These are phyloP conservation scores for Pseudogymnoascus sp. DNA, from an alignment of 2,329 filamentous ascomycete species.

Conservation along the genomic window DNA sequence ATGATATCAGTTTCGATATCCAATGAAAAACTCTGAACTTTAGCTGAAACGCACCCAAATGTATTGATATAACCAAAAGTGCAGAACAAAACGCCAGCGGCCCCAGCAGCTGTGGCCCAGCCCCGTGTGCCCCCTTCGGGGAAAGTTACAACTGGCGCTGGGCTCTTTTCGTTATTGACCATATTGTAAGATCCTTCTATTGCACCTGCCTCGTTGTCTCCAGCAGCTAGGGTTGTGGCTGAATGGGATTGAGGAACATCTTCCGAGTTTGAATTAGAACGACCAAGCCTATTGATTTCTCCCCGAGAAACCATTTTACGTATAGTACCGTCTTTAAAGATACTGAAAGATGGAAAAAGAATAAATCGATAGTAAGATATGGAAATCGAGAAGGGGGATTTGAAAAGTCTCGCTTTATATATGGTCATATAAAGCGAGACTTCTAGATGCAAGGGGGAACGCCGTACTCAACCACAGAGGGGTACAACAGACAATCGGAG, in stretches of 20 bases:
- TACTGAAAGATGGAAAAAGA: not conserved
- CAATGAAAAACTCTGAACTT: not conserved
- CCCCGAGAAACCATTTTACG: not conserved
- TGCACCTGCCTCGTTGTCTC: not conserved
- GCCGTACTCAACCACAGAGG: not conserved
- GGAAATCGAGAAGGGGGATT: not conserved
- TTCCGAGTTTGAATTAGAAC: not conserved
- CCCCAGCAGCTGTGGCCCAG: constrained; percentile 43
- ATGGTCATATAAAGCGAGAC: constrained; percentile 3
- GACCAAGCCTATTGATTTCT: not conserved
- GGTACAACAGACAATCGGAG: not conserved
- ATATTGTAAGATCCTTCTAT: not conserved
- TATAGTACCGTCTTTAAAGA: not conserved
- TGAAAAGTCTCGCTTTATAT: not conserved
- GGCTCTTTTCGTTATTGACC: not conserved
- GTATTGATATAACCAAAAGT: constrained; percentile 42
- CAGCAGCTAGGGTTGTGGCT: not conserved
- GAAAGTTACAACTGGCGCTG: constrained; percentile 26
- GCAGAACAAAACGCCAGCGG: constrained; percentile 33
- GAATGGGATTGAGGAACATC: constrained; percentile 9
- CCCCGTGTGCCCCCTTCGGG: constrained; percentile 49
- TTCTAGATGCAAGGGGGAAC: not conserved
- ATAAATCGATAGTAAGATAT: not conserved
- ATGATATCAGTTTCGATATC: not conserved
- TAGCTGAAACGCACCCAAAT: constrained; percentile 29